Conservation (phyloP, 768 basidiomycete genomes). For the Phanerochaete carnosa region DNA sequence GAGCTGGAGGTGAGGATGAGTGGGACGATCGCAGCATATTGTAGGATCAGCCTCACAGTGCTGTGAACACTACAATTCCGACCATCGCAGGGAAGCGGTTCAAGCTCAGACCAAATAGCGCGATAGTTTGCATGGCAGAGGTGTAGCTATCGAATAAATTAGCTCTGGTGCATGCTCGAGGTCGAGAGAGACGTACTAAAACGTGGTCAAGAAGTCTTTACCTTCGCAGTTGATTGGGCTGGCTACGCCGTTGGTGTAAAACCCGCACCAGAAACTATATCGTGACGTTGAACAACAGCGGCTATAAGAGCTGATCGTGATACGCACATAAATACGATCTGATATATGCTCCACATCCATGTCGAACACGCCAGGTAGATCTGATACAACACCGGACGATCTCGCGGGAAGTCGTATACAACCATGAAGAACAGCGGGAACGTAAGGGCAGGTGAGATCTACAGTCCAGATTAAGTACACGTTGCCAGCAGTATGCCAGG, state of each 20-base stretch:
- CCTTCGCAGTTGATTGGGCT: conserved; percentile 37
- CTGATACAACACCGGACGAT: conserved; percentile 59
- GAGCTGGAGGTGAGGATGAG: not conserved
- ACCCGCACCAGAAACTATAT: conserved; percentile 40
- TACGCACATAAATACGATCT: conserved; percentile 45
- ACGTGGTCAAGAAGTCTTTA: conserved; percentile 37
- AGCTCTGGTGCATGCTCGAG: not conserved
- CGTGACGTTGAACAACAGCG: not conserved
- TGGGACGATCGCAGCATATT: not conserved
- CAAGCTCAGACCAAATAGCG: conserved; percentile 66
- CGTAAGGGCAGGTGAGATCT: conserved; percentile 58
- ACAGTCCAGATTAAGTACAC: not conserved
- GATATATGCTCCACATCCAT: conserved; percentile 66
- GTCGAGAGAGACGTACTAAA: conserved; percentile 26
- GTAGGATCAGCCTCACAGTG: conserved; percentile 36
- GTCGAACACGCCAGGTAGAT: conserved; percentile 50
- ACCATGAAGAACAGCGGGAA: conserved; percentile 64
- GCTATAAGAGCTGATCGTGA: not conserved
- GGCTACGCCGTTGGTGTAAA: conserved; percentile 27
- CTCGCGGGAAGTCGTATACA: conserved; percentile 69
- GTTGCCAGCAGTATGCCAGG: not conserved
- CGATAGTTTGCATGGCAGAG: conserved; percentile 53
- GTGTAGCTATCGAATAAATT: conserved; percentile 25
- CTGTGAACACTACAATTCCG: conserved; percentile 54
- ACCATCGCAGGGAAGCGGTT: conserved; percentile 64